Base-by-base conservation (phyloP, 805 yeast genomes). In the Metschnikowia continentalis region DNA sequence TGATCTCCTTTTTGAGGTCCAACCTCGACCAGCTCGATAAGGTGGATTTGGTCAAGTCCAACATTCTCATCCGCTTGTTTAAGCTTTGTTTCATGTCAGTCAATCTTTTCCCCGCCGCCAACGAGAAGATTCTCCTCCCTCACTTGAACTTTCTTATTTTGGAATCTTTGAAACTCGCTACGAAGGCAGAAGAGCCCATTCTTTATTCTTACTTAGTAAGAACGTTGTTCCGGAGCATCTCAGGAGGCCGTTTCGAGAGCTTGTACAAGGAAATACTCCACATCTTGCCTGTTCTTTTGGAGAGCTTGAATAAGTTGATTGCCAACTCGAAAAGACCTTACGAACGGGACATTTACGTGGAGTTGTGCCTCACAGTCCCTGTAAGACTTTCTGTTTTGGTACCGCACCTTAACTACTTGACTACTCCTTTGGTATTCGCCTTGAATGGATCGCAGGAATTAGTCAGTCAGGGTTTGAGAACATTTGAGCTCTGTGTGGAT, bases 21-120 rank as follows among this genome's bases (percentile, higher is more conserved):
- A 86, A 88, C 57, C 70, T 95, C 47, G 82, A 80, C 20, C 88
- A 84, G 48, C 72, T 95, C 19, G 99, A 97, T 2, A 84, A 87
- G 52, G 83, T 86, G 37, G 91, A 90, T 62, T 76, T 84, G 35
- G 78, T 86, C 32, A 84, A 83, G 58, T 83, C 96, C 0, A 88
- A 88, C 60, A 85, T 94, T 49, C 70, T 94, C 56, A 87, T 90
- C 20, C 75, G 97, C 51, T 72, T 95, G 39, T 94, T 90, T 80
- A 92, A 91, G 67, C 73, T 94, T 37, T 90, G 96, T 59, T 92
- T 94, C 68, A 90, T 92, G 96, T 90, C 97, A 2, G 97, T 94
- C 3, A 92, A 90, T 60, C 72, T 92, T 46, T 92, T 90, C 65
- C 97, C 98, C 0, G 72, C 82, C 3, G 81, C 86, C 2, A 95